These are phyloP conservation scores for Cyberlindnera maclurae DNA, from an alignment of 805 yeast species.

Conservation along the genomic window DNA sequence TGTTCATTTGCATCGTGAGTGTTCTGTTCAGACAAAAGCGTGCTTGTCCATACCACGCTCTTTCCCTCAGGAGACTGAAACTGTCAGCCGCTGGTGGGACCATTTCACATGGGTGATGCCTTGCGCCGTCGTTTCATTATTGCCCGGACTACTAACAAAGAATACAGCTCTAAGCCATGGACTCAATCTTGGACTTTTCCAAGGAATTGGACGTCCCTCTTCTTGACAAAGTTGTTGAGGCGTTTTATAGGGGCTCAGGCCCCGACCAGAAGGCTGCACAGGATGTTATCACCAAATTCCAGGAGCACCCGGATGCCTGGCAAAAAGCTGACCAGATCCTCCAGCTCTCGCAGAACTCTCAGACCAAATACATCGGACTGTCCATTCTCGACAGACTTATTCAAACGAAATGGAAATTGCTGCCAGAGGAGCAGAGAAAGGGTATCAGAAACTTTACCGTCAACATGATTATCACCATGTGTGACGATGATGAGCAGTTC, in stretches of 20 bases:
- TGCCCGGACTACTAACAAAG: neutral
- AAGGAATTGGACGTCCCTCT: conserved; percentile 73
- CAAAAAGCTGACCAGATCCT: conserved; percentile 84
- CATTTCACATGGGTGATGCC: too few species aligned
- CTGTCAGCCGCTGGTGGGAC: neutral
- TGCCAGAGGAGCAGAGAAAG: conserved; percentile 80
- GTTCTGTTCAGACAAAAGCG: too few species aligned
- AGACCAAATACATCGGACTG: conserved; percentile 87
- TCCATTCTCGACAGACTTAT: conserved; percentile 86
- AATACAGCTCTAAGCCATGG: conserved; percentile 45
- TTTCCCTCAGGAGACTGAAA: too few species aligned
- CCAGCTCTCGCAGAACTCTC: conserved; percentile 70
- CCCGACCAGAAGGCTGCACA: conserved; percentile 62
- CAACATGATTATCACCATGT: conserved; percentile 85
- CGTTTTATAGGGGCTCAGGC: conserved; percentile 78
- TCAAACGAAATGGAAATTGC: conserved; percentile 86
- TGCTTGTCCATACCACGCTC: too few species aligned
- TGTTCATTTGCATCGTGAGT: too few species aligned
- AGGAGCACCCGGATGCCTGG: conserved; percentile 96
- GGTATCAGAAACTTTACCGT: conserved; percentile 94
- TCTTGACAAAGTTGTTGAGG: conserved; percentile 77
- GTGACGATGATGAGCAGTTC: conserved; percentile 74
- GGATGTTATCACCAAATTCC: conserved; percentile 67
- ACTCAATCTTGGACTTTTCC: conserved; percentile 77
- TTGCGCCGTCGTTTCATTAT: neutral